These are phyloP conservation scores for Astrothelium macrocarpum DNA, from an alignment of 495 filamentous ascomycete genomes.

Conservation along the genomic window DNA sequence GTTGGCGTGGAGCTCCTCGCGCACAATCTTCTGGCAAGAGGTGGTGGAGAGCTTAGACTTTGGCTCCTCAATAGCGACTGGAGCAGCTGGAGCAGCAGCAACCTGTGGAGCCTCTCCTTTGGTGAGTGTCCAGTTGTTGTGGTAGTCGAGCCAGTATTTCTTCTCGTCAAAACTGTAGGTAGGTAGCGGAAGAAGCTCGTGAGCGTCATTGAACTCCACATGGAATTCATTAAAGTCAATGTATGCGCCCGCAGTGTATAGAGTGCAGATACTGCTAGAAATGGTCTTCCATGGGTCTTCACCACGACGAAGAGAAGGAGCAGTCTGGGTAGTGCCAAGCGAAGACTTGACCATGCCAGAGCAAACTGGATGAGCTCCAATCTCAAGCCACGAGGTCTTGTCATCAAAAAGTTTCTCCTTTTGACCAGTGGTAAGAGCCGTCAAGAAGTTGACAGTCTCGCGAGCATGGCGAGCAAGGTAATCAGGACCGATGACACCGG, in stretches of 20 bases:
- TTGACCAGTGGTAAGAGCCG: constrained; percentile 30
- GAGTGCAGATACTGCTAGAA: constrained; percentile 31
- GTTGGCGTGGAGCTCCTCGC: constrained; percentile 32
- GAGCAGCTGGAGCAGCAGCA: constrained; percentile 16
- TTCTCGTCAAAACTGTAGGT: constrained; percentile 42
- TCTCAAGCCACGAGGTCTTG: constrained; percentile 37
- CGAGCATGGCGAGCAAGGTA: constrained; percentile 37
- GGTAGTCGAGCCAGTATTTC: constrained; percentile 44
- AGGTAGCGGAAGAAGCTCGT: constrained; percentile 36
- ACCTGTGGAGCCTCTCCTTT: constrained; percentile 35
- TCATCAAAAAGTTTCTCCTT: constrained; percentile 34
- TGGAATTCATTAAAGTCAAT: constrained; percentile 43
- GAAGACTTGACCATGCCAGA: constrained; percentile 37
- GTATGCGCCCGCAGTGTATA: constrained; percentile 33
- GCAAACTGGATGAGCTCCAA: constrained; percentile 36
- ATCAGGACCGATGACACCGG: constrained; percentile 33
- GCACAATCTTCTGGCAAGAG: constrained; percentile 35
- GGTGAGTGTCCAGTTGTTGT: constrained; percentile 41
- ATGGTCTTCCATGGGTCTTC: constrained; percentile 42
- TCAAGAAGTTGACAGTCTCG: constrained; percentile 39
- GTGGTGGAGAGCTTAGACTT: constrained; percentile 33
- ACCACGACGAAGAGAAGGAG: constrained; percentile 35
- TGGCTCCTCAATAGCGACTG: constrained; percentile 19
- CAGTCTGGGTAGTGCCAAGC: constrained; percentile 31
- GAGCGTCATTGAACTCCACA: constrained; percentile 35